These are phyloP conservation scores for Tolypocladium endophyticum DNA, from an alignment of 2,329 filamentous ascomycete species.

Conservation along the genomic window DNA sequence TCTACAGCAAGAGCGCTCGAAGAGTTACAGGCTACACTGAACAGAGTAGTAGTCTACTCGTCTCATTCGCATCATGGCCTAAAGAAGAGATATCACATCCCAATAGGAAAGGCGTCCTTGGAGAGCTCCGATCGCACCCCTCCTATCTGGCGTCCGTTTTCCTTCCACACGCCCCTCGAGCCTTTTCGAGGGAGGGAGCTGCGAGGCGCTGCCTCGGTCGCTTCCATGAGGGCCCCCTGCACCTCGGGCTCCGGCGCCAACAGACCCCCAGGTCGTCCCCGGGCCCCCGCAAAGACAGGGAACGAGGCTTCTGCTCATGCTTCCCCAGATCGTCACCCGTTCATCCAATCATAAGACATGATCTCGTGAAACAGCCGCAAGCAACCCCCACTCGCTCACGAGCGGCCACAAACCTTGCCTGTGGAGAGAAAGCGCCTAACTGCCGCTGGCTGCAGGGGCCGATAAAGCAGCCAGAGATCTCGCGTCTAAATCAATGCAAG, in stretches of 20 bases:
- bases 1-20: background rate
- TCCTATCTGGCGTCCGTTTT: background rate
- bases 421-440: slow-evolving; percentile 14
- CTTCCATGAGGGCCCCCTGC: slow-evolving; percentile 8
- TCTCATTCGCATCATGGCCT: slow-evolving; percentile 12
- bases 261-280: slow-evolving; percentile 7
- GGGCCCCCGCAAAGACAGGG: slow-evolving; percentile 14
- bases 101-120: slow-evolving; percentile 21
- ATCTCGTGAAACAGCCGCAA: slow-evolving; percentile 32
- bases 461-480: slow-evolving; percentile 30
- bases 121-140: background rate
- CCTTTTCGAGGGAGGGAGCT: background rate
- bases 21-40: slow-evolving; percentile 9
- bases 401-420: slow-evolving; percentile 15
- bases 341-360: slow-evolving; percentile 46
- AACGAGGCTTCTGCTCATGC: slow-evolving; percentile 34
- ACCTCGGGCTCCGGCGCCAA: slow-evolving; percentile 6
- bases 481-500: slow-evolving; percentile 23
- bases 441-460: slow-evolving; percentile 12
- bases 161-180: background rate
- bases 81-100: slow-evolving; percentile 20
- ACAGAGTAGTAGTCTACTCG: slow-evolving; percentile 10
- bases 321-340: slow-evolving; percentile 19
- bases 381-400: slow-evolving; percentile 14
- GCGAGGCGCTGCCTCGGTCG: background rate